Base-by-base conservation (phyloP, 345 rosid genomes). In the Gossypium ekmanianum region DNA sequence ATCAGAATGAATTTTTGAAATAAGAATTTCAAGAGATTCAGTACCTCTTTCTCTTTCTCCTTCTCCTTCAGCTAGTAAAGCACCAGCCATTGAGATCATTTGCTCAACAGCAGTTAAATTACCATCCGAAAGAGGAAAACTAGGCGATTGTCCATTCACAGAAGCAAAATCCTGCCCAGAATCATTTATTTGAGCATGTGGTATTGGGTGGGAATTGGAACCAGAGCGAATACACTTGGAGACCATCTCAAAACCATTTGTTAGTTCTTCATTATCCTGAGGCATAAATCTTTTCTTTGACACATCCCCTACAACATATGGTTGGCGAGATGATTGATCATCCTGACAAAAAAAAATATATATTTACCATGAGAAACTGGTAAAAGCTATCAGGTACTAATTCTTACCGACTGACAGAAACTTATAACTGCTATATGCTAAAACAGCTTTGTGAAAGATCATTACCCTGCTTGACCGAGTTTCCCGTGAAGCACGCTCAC, bases 21-120 rank as follows among this genome's bases (percentile, higher is more conserved):
- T 84, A 67, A 95, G 96, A 84, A 95, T 81, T 85, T 90, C 94
- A 75, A 95, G 93, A 54, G 99, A 95, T 84, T 92, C 94, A 71
- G 97, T 95, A 20, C 99, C 99, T 77, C 97, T 88, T 82, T 95
- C 99, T 72, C 99, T 88, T 82, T 95, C 99, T 72, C 99, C 99
- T 82, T 95, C 99, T 72, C 99, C 99, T 88, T 93, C 99, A 47
- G 97, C 99, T 77, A 95, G 99, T 85, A 95, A 84, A 75, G 96
- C 99, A 82, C 98, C 98, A 83, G 93, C 90, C 93, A 93, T 90
- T 56, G 96, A 90, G 78, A 95, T 90, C 98, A 95, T 93, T 85
- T 95, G 94, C 81, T 90, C 98, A 61, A 88, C 99, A 72, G 98
- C 97, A 66, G 90, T 85, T 87, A 85, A 81, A 85, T 90, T 91